A percentile compares a stretch with the other conserved stretches of the same genome.
Conservation (phyloP, 2,329 filamentous ascomycete genomes). For the Cercospora nicotianae region DNA sequence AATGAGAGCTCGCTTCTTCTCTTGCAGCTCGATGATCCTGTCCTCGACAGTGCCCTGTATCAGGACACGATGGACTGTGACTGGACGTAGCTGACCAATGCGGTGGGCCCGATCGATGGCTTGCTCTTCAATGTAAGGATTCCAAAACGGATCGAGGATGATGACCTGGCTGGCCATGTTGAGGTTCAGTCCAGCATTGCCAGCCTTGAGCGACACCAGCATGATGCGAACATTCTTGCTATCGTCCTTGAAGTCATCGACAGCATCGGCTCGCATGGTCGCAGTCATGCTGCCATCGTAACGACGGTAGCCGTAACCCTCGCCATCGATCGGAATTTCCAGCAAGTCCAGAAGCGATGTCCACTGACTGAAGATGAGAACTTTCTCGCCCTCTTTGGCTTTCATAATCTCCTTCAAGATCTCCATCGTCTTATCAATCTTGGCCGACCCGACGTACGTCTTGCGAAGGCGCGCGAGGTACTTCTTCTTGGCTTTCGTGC, state of each 20-base stretch:
- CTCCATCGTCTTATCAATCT: constrained; percentile 68
- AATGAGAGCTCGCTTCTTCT: constrained; percentile 74
- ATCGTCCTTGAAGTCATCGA: constrained; percentile 66
- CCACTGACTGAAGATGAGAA: constrained; percentile 80
- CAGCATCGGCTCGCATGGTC: constrained; percentile 64
- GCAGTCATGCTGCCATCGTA: constrained; percentile 77
- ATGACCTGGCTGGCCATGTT: constrained; percentile 81
- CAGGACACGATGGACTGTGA: constrained; percentile 78
- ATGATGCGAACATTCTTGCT: constrained; percentile 62
- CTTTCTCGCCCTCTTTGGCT: constrained; percentile 64
- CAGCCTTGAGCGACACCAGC: constrained; percentile 76
- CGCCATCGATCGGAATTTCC: constrained; percentile 67
- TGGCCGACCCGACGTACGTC: constrained; percentile 71
- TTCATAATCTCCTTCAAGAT: constrained; percentile 56
- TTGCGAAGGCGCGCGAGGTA: constrained; percentile 70
- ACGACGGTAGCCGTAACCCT: constrained; percentile 61
- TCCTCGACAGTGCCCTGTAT: constrained; percentile 81
- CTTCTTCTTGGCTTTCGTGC: constrained; percentile 62
- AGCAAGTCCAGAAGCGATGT: constrained; percentile 76
- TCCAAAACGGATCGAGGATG: constrained; percentile 92
- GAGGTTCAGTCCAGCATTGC: constrained; percentile 83
- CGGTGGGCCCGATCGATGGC: constrained; percentile 87
- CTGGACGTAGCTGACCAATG: constrained; percentile 73
- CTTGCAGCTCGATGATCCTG: constrained; percentile 75
- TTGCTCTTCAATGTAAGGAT: constrained; percentile 89